Evolutionary conservation across 1,139 yeast genomes (phyloP), one percentile per base, ranked within the genome.

Genomic region (Diutina mesorugosa): DNA sequence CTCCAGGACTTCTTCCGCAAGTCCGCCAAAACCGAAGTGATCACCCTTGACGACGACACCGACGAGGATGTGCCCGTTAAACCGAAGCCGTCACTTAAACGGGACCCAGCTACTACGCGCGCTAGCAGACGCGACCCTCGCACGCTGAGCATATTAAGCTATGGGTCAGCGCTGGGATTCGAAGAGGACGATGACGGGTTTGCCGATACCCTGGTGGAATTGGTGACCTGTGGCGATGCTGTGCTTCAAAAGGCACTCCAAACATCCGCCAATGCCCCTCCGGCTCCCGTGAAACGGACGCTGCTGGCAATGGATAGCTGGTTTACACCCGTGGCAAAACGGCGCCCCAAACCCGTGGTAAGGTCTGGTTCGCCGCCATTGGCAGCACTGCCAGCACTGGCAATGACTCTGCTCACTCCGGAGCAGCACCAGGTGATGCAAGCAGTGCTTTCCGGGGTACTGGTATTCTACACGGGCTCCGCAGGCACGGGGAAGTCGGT

Each of bases 401-500:
- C 8, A 65, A 70, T 55, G 85, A 78, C 61, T 76, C 61, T 72
- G 14, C 65, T 76, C 10, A 74, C 80, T 0, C 59, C 66, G 14
- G 79, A 77, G 60, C 80, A 77, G 61, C 74, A 74, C 59, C 65
- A 68, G 57, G 72, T 76, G 35, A 14, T 52, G 9, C 26, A 29
- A 16, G 30, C n/a, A 26, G 55, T 52, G 41, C 12, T 41, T 18
- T 9, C 6, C 9, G 55, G 55, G 7, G 58, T 60, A 16, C 61
- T 55, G 56, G 59, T 86, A 0, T 87, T 87, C 63, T 87, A 83
- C 65, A 86, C 93, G 0, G 95, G 95, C 57, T 80, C 87, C 63
- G 95, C 95, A 0, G 95, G 95, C 69, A 87, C 95, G 1, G 95
- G 95, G 70, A 87, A 87, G 67, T 90, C 97, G 3, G 85, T 84